Conservation (phyloP, 495 filamentous ascomycete genomes). For the Annulohypoxylon stygium region DNA sequence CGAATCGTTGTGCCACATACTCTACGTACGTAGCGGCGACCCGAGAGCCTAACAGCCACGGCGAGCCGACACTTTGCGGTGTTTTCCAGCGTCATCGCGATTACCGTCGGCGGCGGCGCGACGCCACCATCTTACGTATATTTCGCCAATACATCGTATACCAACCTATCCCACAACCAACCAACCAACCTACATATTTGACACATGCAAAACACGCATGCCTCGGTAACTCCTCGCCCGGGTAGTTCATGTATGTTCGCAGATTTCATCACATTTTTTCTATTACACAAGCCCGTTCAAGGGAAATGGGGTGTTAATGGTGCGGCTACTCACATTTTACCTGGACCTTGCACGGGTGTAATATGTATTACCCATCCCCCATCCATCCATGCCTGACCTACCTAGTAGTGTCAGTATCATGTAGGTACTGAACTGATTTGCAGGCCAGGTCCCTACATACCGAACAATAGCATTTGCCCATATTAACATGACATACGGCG, state of each 20-base stretch:
- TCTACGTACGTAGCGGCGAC: not conserved
- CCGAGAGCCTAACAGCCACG: not conserved
- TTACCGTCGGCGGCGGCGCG: not conserved
- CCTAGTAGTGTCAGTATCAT: not conserved
- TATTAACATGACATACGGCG: not conserved
- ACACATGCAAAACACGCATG: slow-evolving; percentile 6
- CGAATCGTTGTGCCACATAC: not conserved
- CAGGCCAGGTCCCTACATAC: no score
- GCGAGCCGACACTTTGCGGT: slow-evolving; percentile 18
- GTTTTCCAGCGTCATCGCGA: not conserved
- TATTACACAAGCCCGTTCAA: not conserved
- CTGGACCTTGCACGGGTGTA: not conserved
- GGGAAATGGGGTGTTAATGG: slow-evolving; percentile 9
- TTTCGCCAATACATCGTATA: not conserved
- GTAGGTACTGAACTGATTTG: no score
- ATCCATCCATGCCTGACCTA: not conserved
- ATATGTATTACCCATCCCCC: not conserved
- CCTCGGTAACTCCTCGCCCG: not conserved
- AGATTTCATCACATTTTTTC: not conserved
- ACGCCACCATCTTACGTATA: not conserved
- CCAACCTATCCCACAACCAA: not conserved
- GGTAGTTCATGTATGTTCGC: not conserved
- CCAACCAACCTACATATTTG: not conserved
- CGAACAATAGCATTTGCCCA: no score
- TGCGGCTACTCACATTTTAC: slow-evolving; percentile 5